Evolutionary conservation across 1,139 yeast genomes (phyloP).

Genomic region (Suhomyces bokatorum): DNA sequence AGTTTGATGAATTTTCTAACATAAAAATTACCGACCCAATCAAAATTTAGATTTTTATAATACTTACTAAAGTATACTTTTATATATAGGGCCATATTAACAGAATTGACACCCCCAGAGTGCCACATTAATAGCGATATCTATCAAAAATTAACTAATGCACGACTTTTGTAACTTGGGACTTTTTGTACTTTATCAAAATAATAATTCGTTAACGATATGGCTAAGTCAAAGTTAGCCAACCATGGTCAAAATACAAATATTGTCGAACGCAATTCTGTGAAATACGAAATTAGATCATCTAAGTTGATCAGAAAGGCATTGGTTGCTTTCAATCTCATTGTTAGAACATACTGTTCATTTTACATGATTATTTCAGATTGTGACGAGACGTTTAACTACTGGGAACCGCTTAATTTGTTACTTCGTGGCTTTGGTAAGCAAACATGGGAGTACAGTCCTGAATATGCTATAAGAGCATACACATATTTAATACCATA

Average conservation of each 20-base stretch:
- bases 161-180: not conserved
- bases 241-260: not conserved
- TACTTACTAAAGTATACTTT: not conserved
- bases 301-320: not conserved
- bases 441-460: constrained; percentile 97
- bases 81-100: too few species aligned
- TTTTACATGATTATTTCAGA: constrained; percentile 71
- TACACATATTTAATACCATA: constrained; percentile 73
- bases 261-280: not conserved
- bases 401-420: constrained; percentile 90
- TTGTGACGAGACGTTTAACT: constrained; percentile 78
- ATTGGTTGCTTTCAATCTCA: constrained; percentile 28
- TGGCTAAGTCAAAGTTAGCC: not conserved
- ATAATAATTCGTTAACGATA: not conserved
- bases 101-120: too few species aligned
- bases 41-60: not conserved
- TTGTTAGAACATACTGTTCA: constrained; percentile 48
- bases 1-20: constrained; percentile 1
- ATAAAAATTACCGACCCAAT: not conserved
- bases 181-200: not conserved
- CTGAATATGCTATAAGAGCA: constrained; percentile 83
- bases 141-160: too few species aligned
- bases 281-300: not conserved
- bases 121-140: too few species aligned
- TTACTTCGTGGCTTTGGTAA: constrained; percentile 81